Evolutionary conservation across 306 rosid genomes (phyloP), one percentile per base, ranked within the genome.

Genomic region (Cicer yamashitae): DNA sequence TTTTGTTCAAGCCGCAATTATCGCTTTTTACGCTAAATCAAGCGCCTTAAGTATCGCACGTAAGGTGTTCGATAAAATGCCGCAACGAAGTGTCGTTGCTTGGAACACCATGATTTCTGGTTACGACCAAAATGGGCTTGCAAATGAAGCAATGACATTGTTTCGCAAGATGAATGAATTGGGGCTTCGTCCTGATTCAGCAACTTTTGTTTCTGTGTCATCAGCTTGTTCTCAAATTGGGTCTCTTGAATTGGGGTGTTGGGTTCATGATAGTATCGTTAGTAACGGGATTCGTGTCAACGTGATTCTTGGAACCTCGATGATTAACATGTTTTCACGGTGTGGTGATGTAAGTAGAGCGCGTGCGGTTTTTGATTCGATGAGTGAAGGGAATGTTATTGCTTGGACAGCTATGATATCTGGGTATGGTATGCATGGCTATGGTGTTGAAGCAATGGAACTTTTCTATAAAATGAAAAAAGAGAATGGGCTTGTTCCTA

Each of bases 391-490:
- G 74, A 94, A 90, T 80, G 97, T 91, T 17, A 82, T 87, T 81
- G 80, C 91, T 7, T 94, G 98, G 97, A 94, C 97, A 0, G 91
- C 97, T 53, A 91, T 94, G 94, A 89, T 94, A 63, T 90, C 94
- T 4, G 97, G 94, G 74, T 91, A 90, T 58, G 98, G 96, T 25
- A 84, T 81, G 76, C 90, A 91, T 74, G 98, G 97, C 22, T 70
- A 86, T 77, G 98, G 98, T 7, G 80, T 12, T 79, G 87, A 87
- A 69, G 96, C 96, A 30, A 54, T 85, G 83, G 84, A 88, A 53
- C 86, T 91, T 63, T 94, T 88, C 64, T 15, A 60, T 14, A 61
- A 61, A 54, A 91, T 94, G 96, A 87, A 44, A 80, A 88, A 47
- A 80, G 81, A 51, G 10, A 38, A 10, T 1, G 90, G 91, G 44